These are phyloP conservation scores for Saitozyma podzolica DNA, from an alignment of 768 basidiomycete species.

Conservation along the genomic window DNA sequence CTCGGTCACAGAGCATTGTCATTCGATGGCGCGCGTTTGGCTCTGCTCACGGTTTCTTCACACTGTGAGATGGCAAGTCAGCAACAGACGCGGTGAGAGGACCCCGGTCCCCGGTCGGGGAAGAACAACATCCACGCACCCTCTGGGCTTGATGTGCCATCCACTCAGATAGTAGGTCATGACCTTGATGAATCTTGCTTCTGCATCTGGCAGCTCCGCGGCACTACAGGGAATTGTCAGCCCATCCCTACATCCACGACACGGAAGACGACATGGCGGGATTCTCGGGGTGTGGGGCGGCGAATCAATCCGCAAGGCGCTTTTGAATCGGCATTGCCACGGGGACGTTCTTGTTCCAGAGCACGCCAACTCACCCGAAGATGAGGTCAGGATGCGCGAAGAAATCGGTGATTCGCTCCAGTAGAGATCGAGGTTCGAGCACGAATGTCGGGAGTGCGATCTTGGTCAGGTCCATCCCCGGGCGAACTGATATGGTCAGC, in stretches of 20 bases:
- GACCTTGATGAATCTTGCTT: slow-evolving; percentile 87
- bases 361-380: slow-evolving; percentile 33
- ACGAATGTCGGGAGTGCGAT: slow-evolving; percentile 81
- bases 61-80: slow-evolving; percentile 50
- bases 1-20: too few relatives aligned
- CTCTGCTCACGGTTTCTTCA: slow-evolving; percentile 87
- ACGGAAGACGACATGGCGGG: neutral
- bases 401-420: slow-evolving; percentile 98
- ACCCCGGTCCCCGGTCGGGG: neutral
- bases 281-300: neutral
- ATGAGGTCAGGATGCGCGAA: slow-evolving; percentile 94
- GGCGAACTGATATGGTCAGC: slow-evolving; percentile 54
- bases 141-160: slow-evolving; percentile 98
- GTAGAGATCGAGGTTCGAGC: slow-evolving; percentile 92
- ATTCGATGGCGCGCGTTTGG: too few relatives aligned
- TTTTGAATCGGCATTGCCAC: neutral
- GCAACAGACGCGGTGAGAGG: neutral
- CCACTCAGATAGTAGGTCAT: slow-evolving; percentile 95
- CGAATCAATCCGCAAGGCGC: neutral
- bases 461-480: slow-evolving; percentile 94
- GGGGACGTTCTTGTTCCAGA: neutral
- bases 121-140: slow-evolving; percentile 55
- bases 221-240: slow-evolving; percentile 59
- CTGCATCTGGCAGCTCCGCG: slow-evolving; percentile 73
- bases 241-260: neutral